Evolutionary conservation across 2,329 filamentous ascomycete genomes (phyloP), one percentile per base, ranked within the genome.

Genomic region (Sordariomycetes sp.): DNA sequence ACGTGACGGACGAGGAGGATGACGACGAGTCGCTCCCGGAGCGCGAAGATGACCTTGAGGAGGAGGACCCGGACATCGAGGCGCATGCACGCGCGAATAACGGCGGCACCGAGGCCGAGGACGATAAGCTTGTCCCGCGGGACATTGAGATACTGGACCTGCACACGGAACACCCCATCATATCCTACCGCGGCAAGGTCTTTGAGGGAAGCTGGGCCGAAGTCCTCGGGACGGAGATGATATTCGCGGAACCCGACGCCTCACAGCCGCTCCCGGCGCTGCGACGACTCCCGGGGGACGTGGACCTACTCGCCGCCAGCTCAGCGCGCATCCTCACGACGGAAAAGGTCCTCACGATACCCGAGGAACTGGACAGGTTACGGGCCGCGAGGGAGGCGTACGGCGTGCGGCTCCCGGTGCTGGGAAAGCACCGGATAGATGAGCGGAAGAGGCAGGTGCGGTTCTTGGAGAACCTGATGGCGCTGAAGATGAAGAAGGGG

Each of bases 181-280:
- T 96, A 59, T 86, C 87, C 24, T 95, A 95, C 70, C 80, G 86
- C 59, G 87, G 87, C 34, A 81, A 85, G 60, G 74, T 95, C 24
- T 94, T 91, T 66, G 84, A 82, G 61, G 92, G 90, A 62, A 74
- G 82, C 52, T 97, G 92, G 92, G 80, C 82, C 12, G 83, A 88
- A 60, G 86, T 90, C 59, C 81, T 95, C 51, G 92, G 92, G 39
- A 95, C 90, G 0, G 89, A 95, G 62, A 74, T 91, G 61, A 80
- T 95, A 50, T 86, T 96, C 64, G 78, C 77, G 1, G 70, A 70
- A 17, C 78, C 39, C 20, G 52, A 50, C 60, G 70, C 76, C 60
- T 60, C 66, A 7, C 62, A 70, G 57, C 45, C 50, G 5, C 67
- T 78, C 2, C 77, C 78, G 3, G 68, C 69, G 10, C 67, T 80